Evolutionary conservation across 1,284 basidiomycete species (phyloP), one percentile per base, ranked within the genome.

Genomic region (Cryptococcus floricola): DNA sequence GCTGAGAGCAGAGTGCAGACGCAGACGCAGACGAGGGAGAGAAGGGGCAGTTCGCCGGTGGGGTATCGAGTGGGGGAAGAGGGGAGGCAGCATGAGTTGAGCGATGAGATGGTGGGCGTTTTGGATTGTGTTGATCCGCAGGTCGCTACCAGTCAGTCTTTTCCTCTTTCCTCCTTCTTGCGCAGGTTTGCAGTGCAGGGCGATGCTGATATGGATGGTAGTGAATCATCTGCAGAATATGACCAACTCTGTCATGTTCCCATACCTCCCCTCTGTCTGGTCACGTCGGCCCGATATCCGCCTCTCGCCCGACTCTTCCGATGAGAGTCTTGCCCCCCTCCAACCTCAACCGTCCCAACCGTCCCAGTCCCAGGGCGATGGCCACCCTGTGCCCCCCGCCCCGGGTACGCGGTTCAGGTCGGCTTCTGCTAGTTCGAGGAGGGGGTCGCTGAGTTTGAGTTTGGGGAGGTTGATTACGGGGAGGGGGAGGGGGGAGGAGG

Each of bases 141-240:
- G 19, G 70, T 75, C 5, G 63, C 71, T 0, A 75, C 71, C 3
- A 64, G 71, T 74, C 31, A 52, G 66, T 65, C 6, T 50, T 37
- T 1, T 42, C 10, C 34, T 34, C 14, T 19, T 39, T n/a, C n/a
- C n/a, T n/a, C n/a, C 19, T 23, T 19, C 3, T 23, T 23, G 23
- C n/a, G n/a, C n/a, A n/a, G n/a, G n/a, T n/a, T n/a, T n/a, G n/a
- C n/a, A n/a, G n/a, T n/a, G n/a, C 23, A 23, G 23, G 23, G 23
- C 23, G 23, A 27, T 14, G 19, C 27, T 50, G 43, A 44, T 13
- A n/a, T n/a, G n/a, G n/a, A n/a, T n/a, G n/a, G n/a, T n/a, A 69
- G 75, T 77, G 13, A 73, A 73, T 52, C 67, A 73, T 44, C 60
- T 77, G 5, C 76, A 77, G 59, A 75, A 77, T 53, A 64, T 74